phyloP scores from a whole-genome alignment of 371 early-diverging fungal species.

The Saksenaea oblongispora region DNA sequence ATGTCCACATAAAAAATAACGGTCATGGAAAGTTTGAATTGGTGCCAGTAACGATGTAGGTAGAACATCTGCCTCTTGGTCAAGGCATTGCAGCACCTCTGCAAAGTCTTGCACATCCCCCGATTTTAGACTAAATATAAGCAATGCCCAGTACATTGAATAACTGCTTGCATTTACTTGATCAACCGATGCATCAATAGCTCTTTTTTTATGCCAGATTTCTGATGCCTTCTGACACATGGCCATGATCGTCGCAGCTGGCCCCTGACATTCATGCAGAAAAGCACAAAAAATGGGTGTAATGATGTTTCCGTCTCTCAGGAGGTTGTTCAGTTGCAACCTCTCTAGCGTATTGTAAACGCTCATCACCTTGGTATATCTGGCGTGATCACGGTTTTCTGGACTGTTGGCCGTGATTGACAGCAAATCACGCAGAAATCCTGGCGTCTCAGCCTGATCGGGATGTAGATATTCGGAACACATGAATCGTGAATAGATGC shows the following conservation, averaged over 20 bases:
- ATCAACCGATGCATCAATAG: conserved; percentile 1
- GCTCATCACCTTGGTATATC: conserved; percentile 34
- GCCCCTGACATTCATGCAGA: conserved; percentile 30
- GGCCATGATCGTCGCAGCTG: conserved; percentile 15
- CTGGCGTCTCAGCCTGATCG: conserved; percentile 33
- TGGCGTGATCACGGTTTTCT: conserved; percentile 21
- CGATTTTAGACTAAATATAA: conserved; percentile 26
- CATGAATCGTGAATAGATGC: conserved; percentile 41
- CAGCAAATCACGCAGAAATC: conserved; percentile 36
- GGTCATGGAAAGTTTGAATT: conserved; percentile 39
- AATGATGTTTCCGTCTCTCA: conserved; percentile 35
- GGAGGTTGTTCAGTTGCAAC: conserved; percentile 19
- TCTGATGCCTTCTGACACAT: conserved; percentile 31
- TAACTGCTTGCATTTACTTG: background rate
- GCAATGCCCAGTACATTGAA: conserved; percentile 34
- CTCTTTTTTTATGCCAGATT: conserved; percentile 27
- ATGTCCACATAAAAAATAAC: conserved; percentile 11
- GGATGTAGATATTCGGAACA: conserved; percentile 38
- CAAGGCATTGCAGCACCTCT: conserved; percentile 10
- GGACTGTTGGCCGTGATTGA: conserved; percentile 30
- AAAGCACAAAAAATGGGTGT: conserved; percentile 35
- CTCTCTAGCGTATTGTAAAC: conserved; percentile 28
- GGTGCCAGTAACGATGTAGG: conserved; percentile 34
- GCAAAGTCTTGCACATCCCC: conserved; percentile 26
- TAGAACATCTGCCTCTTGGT: background rate